These are phyloP conservation scores for Kalmanozyma brasiliensis DNA, from an alignment of 1,284 basidiomycete genomes.

Conservation along the genomic window DNA sequence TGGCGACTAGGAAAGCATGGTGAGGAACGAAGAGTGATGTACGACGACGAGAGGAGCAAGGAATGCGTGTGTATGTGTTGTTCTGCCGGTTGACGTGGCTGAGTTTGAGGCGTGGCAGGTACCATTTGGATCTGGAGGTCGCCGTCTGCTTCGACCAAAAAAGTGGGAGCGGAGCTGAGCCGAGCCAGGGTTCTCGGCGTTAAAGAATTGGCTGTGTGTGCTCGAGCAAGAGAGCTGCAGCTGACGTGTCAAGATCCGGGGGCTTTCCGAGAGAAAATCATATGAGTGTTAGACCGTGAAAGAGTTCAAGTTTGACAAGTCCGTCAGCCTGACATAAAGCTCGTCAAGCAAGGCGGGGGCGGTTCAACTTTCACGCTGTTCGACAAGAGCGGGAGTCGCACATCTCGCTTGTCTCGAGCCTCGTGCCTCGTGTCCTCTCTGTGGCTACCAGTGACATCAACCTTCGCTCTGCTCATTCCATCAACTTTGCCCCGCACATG, in stretches of 20 bases:
- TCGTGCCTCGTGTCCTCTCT: no score
- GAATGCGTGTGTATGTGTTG: not conserved
- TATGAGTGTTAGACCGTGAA: constrained; percentile 2
- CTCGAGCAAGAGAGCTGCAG: constrained; percentile 2
- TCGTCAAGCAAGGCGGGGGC: no score
- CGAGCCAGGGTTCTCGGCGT: not conserved
- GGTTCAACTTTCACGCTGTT: constrained; percentile 15
- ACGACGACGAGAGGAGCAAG: no score
- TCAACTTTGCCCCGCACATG: no score
- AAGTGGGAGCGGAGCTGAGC: not conserved
- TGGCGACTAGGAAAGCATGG: not conserved
- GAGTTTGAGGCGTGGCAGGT: constrained; percentile 1
- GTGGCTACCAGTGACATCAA: no score
- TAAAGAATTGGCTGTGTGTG: not conserved
- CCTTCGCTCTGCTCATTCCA: no score
- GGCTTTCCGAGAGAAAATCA: not conserved
- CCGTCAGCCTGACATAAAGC: constrained; percentile 23
- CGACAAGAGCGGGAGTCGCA: no score
- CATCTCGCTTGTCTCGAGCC: no score
- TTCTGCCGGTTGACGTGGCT: constrained; percentile 3
- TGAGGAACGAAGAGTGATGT: no score
- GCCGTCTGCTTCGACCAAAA: not conserved
- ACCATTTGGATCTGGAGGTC: constrained; percentile 2
- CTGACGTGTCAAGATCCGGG: constrained; percentile 11
- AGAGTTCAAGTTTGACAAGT: not conserved